A percentile compares a stretch with the other conserved stretches of the same genome.
phyloP scores from a whole-genome alignment of 1,284 basidiomycete genomes.

The Ustilago vetiveriae region DNA sequence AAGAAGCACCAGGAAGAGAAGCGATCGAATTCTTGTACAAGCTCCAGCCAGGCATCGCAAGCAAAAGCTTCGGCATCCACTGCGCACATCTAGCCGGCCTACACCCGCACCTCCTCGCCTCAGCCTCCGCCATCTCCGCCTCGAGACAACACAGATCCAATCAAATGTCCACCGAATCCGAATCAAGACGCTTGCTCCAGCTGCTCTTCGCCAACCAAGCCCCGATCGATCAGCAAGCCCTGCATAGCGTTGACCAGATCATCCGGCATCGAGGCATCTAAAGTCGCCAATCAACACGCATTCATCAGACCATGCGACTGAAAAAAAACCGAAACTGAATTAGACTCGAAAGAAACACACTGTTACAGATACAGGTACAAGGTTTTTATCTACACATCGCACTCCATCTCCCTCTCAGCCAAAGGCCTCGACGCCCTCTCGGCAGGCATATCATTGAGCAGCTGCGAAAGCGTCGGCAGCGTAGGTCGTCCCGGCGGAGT shows the following conservation, averaged over 20 bases:
- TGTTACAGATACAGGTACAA: conserved; percentile 6
- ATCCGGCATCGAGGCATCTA: too few relatives aligned
- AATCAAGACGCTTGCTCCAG: too few relatives aligned
- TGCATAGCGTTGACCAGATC: too few relatives aligned
- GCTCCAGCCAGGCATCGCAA: conserved; percentile 48
- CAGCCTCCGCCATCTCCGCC: conserved; percentile 12
- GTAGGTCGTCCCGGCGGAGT: conserved; percentile 40
- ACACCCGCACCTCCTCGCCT: conserved; percentile 9
- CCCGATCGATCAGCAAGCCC: too few relatives aligned
- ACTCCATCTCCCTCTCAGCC: conserved; percentile 40
- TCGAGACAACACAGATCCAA: conserved; percentile 8
- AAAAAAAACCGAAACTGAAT: too few relatives aligned
- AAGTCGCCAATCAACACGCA: too few relatives aligned
- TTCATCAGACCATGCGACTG: too few relatives aligned
- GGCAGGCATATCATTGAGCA: conserved; percentile 42
- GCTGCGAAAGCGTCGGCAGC: conserved; percentile 48
- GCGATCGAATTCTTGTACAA: conserved; percentile 63
- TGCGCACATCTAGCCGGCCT: conserved; percentile 59
- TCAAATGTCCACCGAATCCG: too few relatives aligned
- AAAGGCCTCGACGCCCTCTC: conserved; percentile 8
- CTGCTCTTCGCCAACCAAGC: too few relatives aligned
- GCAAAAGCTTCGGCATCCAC: conserved; percentile 62
- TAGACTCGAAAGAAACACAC: too few relatives aligned
- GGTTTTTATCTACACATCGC: conserved; percentile 16
- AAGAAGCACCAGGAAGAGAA: too few relatives aligned